phyloP scores from a whole-genome alignment of 192 early-diverging fungal species.

The Entomortierella parvispora region DNA sequence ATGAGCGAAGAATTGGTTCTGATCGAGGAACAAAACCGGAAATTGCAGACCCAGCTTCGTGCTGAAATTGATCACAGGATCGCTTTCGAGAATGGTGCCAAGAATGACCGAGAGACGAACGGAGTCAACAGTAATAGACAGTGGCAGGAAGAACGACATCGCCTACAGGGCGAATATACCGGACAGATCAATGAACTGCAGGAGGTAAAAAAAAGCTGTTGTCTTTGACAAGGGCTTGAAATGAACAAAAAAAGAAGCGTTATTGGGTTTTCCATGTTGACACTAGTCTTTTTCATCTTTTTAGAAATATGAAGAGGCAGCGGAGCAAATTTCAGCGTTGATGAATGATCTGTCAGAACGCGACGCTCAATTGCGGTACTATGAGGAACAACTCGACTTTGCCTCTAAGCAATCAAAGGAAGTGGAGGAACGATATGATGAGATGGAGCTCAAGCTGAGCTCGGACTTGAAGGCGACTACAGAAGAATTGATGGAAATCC shows the following conservation, averaged over 20 bases:
- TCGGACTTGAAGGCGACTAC: conserved; percentile 44
- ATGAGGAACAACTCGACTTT: conserved; percentile 43
- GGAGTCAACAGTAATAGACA: neutral
- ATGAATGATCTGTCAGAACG: conserved; percentile 44
- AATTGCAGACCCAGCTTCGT: conserved; percentile 27
- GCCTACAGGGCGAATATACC: conserved; percentile 26
- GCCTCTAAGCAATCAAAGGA: conserved; percentile 49
- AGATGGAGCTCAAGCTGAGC: conserved; percentile 51
- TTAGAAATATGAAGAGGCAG: conserved; percentile 37
- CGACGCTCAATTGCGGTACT: conserved; percentile 40
- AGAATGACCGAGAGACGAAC: conserved; percentile 11
- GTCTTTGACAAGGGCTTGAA: too few relatives aligned
- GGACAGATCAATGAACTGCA: conserved; percentile 39
- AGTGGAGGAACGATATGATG: conserved; percentile 47
- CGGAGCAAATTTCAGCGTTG: conserved; percentile 44
- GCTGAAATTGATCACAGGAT: conserved; percentile 25
- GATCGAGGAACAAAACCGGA: conserved; percentile 32
- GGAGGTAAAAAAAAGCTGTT: conserved; percentile 29
- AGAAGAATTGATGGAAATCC: conserved; percentile 29
- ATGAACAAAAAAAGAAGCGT: too few relatives aligned
- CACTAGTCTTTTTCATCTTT: neutral
- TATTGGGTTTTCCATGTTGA: too few relatives aligned
- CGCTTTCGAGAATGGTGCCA: conserved; percentile 4
- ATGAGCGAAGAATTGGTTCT: conserved; percentile 22
- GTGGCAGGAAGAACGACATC: conserved; percentile 33